Base-by-base conservation (phyloP, 176 grass and related monocot species). In the Oryza rufipogon region DNA sequence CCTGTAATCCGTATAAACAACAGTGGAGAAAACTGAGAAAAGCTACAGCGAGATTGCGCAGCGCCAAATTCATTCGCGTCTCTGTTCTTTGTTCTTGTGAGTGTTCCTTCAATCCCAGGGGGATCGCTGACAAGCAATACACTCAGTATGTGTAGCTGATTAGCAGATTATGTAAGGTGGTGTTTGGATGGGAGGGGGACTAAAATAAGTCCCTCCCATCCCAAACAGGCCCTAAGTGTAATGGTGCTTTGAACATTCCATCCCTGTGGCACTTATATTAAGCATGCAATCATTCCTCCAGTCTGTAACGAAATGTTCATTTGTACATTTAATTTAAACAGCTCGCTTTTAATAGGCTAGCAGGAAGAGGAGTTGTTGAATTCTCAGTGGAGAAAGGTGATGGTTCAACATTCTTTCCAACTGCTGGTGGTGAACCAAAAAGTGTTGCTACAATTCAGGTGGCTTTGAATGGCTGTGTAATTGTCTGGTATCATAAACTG, bases 381-480 rank as follows among this genome's bases (percentile, higher is more conserved):
- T 93, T 98, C 83, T 95, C 92, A 89, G 84, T 98, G 87, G 93
- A 95, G 79, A 98, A 89, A 90, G 87, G 78, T 82, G 96, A 98
- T 23, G 91, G 89, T 47, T 91, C 92, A 64, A 93, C 91, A 88
- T 98, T 98, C 84, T 90, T 93, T 76, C 95, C 92, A 73, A 90
- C 79, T 83, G 85, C 79, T 48, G 96, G 93, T 65, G 93, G 92
- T 93, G 96, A 93, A 86, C 91, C 93, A 45, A 91, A 90, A 95
- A 92, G 44, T 44, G 56, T 86, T 81, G 93, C 91, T 85, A 95
- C 83, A 72, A 85, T 98, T 89, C 91, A 95, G 92, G 96, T 61
- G 46, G 9, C 65, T 13, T 71, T 19, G 11, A 54, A 33, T 80
- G n/a, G 49, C 30, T 66, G 39, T 74, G 15, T 86, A 52, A 77